Conservation (phyloP, 257 asterid genomes). For the Przewalskia tangutica region DNA sequence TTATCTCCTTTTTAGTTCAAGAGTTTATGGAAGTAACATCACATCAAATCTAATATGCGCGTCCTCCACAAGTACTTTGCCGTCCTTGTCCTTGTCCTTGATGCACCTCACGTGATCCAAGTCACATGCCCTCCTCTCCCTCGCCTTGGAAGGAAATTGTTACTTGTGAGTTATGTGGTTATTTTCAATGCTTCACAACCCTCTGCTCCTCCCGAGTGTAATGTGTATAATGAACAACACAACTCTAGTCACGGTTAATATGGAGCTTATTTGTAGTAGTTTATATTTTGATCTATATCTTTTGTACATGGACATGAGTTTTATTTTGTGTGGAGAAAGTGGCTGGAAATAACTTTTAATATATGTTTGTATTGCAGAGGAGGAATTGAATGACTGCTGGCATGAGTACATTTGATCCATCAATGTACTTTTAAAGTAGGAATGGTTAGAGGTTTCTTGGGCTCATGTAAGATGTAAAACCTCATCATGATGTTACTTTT, state of each 20-base stretch:
- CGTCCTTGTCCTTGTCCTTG: too few species aligned
- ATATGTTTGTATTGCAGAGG: constrained; percentile 2
- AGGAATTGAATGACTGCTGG: constrained; percentile 1
- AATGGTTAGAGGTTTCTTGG: neutral
- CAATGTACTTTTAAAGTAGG: neutral
- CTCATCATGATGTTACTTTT: neutral
- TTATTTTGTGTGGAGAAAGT: neutral
- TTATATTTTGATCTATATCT: neutral
- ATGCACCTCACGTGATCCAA: too few species aligned
- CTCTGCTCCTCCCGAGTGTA: neutral
- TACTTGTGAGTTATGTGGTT: neutral
- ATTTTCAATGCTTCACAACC: neutral
- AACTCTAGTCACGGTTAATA: neutral
- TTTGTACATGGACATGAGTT: neutral
- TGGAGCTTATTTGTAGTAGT: neutral
- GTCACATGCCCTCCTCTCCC: too few species aligned
- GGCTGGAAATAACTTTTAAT: neutral
- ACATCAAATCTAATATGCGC: too few species aligned
- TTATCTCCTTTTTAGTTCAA: too few species aligned
- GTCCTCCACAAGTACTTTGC: too few species aligned
- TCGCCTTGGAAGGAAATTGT: neutral
- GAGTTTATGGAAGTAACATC: too few species aligned
- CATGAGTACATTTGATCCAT: neutral
- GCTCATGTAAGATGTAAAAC: neutral
- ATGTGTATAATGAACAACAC: neutral